These are phyloP conservation scores for Sordariomycetes sp. DNA, from an alignment of 2,329 filamentous ascomycete species.

Conservation along the genomic window DNA sequence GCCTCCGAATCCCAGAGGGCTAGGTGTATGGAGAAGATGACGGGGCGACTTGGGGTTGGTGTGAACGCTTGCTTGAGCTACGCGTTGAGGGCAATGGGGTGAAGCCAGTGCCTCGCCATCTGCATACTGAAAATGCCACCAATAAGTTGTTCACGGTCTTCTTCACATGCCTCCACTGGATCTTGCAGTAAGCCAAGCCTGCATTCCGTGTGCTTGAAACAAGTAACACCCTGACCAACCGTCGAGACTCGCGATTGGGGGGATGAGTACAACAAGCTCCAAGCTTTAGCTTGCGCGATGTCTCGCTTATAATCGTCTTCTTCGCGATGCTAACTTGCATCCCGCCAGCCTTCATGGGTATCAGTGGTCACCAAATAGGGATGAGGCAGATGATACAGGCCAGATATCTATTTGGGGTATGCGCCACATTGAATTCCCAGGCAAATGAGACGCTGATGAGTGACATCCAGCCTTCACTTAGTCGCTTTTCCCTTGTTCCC, in stretches of 20 bases:
- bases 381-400: constrained; percentile 52
- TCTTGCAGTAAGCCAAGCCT: constrained; percentile 40
- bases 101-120: constrained; percentile 43
- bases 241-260: constrained; percentile 46
- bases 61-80: constrained; percentile 29
- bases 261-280: constrained; percentile 44
- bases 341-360: constrained; percentile 45
- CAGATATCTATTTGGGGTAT: constrained; percentile 52
- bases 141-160: constrained; percentile 51
- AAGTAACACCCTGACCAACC: not conserved
- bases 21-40: constrained; percentile 19
- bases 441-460: not conserved
- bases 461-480: constrained; percentile 30
- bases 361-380: constrained; percentile 45
- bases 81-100: constrained; percentile 46
- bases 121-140: constrained; percentile 42
- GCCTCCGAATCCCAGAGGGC: constrained; percentile 11
- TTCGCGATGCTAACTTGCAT: constrained; percentile 44
- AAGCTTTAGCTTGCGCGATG: constrained; percentile 45
- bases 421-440: constrained; percentile 14
- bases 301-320: constrained; percentile 49
- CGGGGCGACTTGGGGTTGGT: constrained; percentile 26
- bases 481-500: constrained; percentile 41
- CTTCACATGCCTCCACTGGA: constrained; percentile 47
- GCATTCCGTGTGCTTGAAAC: constrained; percentile 1